Evolutionary conservation across 441 rosid genomes (phyloP).

Genomic region (Geranium incanum): DNA sequence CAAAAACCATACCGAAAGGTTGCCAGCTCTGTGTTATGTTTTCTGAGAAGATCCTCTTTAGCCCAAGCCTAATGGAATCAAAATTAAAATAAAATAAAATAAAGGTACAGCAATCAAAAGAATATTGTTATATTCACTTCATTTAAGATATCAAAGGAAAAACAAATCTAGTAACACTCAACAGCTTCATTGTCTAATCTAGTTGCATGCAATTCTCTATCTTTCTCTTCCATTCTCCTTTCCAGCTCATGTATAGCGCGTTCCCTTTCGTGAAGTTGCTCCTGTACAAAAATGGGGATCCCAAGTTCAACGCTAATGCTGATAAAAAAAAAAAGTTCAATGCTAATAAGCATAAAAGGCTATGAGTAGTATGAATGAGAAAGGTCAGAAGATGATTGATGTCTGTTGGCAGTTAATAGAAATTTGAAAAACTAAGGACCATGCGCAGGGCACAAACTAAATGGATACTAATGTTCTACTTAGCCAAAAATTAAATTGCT

Average conservation of each 20-base stretch:
- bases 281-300: conserved; percentile 41
- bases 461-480: not conserved
- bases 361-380: not conserved
- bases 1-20: conserved; percentile 49
- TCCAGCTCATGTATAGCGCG: conserved; percentile 59
- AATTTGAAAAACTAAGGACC: not conserved
- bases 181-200: conserved; percentile 88
- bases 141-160: not conserved
- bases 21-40: conserved; percentile 82
- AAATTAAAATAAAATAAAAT: not conserved
- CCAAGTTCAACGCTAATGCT: not conserved
- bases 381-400: not conserved
- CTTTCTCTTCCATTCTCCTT: conserved; percentile 81
- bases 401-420: not conserved
- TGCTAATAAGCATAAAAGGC: not conserved
- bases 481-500: not conserved
- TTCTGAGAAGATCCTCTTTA: conserved; percentile 84
- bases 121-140: not conserved
- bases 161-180: conserved; percentile 19
- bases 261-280: conserved; percentile 69
- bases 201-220: conserved; percentile 68
- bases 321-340: not conserved
- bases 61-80: conserved; percentile 69
- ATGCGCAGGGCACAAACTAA: not conserved
- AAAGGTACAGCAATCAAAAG: conserved; percentile 7